These are phyloP conservation scores for Botrytis deweyae DNA, from an alignment of 2,329 filamentous ascomycete species.

Conservation along the genomic window DNA sequence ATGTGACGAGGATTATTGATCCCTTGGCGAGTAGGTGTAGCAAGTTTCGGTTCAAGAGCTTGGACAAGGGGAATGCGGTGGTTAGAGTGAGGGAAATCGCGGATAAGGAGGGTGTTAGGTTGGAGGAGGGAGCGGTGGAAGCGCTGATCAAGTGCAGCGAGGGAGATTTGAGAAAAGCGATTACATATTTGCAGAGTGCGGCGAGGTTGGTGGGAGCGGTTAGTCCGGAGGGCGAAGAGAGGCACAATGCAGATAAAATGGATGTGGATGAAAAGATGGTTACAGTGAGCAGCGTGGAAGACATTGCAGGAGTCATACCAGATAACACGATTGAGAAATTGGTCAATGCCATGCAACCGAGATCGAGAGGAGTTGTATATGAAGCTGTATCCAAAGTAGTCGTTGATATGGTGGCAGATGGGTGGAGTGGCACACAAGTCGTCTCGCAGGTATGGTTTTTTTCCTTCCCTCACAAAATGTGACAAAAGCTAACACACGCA, in stretches of 20 bases:
- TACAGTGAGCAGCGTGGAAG: slow-evolving; percentile 79
- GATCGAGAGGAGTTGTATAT: slow-evolving; percentile 64
- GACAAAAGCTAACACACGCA: neutral
- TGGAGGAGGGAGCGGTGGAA: slow-evolving; percentile 79
- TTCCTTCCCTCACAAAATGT: neutral
- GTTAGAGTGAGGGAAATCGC: slow-evolving; percentile 82
- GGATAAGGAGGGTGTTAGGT: slow-evolving; percentile 67
- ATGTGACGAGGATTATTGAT: slow-evolving; percentile 97
- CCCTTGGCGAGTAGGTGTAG: slow-evolving; percentile 89
- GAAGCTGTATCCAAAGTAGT: slow-evolving; percentile 74
- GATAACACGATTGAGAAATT: slow-evolving; percentile 68
- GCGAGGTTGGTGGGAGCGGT: slow-evolving; percentile 76
- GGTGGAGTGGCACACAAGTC: slow-evolving; percentile 92
- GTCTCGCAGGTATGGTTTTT: slow-evolving; percentile 65
- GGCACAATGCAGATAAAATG: slow-evolving; percentile 45
- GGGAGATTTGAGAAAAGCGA: slow-evolving; percentile 92
- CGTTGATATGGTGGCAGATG: slow-evolving; percentile 89
- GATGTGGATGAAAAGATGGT: slow-evolving; percentile 59
- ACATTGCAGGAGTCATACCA: slow-evolving; percentile 95
- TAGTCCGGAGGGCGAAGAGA: slow-evolving; percentile 44
- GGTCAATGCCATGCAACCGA: slow-evolving; percentile 73
- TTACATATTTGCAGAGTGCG: slow-evolving; percentile 95
- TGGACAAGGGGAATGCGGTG: slow-evolving; percentile 83
- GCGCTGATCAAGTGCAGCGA: slow-evolving; percentile 85
- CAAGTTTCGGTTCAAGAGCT: slow-evolving; percentile 96